Evolutionary conservation across 2,329 filamentous ascomycete species (phyloP).

Genomic region (Fusarium albosuccineum): DNA sequence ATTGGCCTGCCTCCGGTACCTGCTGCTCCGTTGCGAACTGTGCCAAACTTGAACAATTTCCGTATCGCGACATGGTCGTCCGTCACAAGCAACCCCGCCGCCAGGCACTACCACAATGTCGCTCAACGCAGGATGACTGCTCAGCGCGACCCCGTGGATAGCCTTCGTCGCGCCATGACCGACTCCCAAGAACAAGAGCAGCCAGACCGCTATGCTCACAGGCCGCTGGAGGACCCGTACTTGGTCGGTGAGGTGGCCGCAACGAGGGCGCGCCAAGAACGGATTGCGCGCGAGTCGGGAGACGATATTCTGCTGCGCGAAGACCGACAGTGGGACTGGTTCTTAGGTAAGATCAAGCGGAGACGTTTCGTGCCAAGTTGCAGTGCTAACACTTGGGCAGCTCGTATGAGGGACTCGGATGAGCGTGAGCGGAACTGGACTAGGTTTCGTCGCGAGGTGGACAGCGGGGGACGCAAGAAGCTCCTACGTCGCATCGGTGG

Average conservation of each 20-base stretch:
- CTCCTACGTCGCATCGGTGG: conserved; percentile 57
- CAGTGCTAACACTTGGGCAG: conserved; percentile 50
- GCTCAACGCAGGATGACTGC: conserved; percentile 71
- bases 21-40: conserved; percentile 52
- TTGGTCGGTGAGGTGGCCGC: conserved; percentile 77
- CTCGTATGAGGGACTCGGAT: conserved; percentile 64
- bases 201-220: conserved; percentile 45
- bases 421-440: conserved; percentile 65
- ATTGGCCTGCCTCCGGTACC: conserved; percentile 67
- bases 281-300: conserved; percentile 67
- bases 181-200: conserved; percentile 33
- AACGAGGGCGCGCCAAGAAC: conserved; percentile 65
- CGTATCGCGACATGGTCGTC: conserved; percentile 73
- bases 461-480: conserved; percentile 53
- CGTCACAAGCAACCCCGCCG: conserved; percentile 64
- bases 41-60: conserved; percentile 65
- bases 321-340: conserved; percentile 72
- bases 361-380: conserved; percentile 5
- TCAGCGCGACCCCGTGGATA: conserved; percentile 52
- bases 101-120: conserved; percentile 73
- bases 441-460: conserved; percentile 56
- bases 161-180: conserved; percentile 43
- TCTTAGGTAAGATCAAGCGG: conserved; percentile 62
- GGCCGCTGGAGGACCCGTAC: conserved; percentile 75
- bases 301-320: conserved; percentile 68